A percentile compares a stretch with the other conserved stretches of the same genome.
Conservation (phyloP, 179 eudicot genomes). For the Dionaea muscipula region DNA sequence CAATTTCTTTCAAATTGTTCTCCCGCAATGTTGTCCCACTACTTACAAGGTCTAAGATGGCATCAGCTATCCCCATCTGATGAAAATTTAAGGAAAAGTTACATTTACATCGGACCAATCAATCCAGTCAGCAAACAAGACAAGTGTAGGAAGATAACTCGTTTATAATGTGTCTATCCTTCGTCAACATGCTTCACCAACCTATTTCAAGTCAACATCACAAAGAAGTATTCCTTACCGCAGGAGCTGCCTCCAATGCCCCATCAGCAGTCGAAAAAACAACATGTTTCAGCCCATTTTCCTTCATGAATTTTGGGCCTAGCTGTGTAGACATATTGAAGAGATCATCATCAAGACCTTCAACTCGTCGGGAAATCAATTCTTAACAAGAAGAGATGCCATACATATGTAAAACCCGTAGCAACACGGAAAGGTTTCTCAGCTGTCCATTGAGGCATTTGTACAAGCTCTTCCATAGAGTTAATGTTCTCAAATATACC, state of each 20-base stretch:
- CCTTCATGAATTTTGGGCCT: constrained; percentile 83
- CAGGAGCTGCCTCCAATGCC: constrained; percentile 98
- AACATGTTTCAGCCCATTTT: constrained; percentile 70
- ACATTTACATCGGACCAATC: constrained; percentile 4
- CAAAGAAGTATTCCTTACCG: constrained; percentile 32
- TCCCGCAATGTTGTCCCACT: constrained; percentile 86
- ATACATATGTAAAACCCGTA: constrained; percentile 87
- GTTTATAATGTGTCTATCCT: not conserved
- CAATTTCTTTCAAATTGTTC: constrained; percentile 87
- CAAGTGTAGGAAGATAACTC: not conserved
- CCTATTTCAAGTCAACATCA: not conserved
- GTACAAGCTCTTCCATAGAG: constrained; percentile 70
- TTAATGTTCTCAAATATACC: constrained; percentile 91
- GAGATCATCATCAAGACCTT: not conserved
- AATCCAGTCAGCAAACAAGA: not conserved
- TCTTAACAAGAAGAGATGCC: constrained; percentile 6
- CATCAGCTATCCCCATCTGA: constrained; percentile 97
- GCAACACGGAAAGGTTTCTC: constrained; percentile 88
- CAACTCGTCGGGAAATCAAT: not conserved
- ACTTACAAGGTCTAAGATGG: constrained; percentile 94
- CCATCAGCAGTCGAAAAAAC: constrained; percentile 91
- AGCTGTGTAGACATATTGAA: constrained; percentile 34
- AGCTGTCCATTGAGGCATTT: constrained; percentile 95
- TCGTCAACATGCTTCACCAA: not conserved
- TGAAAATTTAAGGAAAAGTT: constrained; percentile 12